phyloP scores from a whole-genome alignment of 495 filamentous ascomycete genomes.

The Umbilicaria muhlenbergii region DNA sequence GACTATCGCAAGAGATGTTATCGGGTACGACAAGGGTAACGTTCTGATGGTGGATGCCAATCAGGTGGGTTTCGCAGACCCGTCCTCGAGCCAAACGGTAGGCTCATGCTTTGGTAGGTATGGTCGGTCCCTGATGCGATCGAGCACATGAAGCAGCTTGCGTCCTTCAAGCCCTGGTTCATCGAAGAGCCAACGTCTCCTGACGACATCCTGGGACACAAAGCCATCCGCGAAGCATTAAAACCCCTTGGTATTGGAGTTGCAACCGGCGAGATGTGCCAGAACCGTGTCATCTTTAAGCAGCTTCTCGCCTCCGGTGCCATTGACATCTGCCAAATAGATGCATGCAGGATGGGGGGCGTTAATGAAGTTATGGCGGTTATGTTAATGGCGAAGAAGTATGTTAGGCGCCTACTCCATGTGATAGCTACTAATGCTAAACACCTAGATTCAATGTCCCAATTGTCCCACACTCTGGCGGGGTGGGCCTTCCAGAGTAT shows the following conservation, averaged over 20 bases:
- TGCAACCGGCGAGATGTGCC: conserved; percentile 92
- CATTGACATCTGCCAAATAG: conserved; percentile 79
- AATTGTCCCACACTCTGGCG: conserved; percentile 78
- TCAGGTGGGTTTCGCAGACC: conserved; percentile 34
- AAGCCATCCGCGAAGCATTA: conserved; percentile 66
- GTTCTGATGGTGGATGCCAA: conserved; percentile 93
- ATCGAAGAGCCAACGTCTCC: conserved; percentile 95
- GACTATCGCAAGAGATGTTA: conserved; percentile 59
- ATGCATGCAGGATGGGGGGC: conserved; percentile 82
- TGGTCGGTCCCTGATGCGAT: conserved; percentile 91
- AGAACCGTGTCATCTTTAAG: conserved; percentile 91
- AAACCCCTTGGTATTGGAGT: conserved; percentile 63
- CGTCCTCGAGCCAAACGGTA: neutral
- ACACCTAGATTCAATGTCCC: conserved; percentile 40
- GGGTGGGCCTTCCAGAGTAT: conserved; percentile 85
- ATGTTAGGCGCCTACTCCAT: neutral
- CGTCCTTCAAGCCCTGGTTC: conserved; percentile 85
- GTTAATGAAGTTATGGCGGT: conserved; percentile 89
- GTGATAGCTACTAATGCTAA: neutral
- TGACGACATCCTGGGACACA: conserved; percentile 83
- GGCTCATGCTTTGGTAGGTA: conserved; percentile 25
- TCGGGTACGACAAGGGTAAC: conserved; percentile 77
- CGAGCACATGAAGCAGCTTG: conserved; percentile 68
- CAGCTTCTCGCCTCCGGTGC: conserved; percentile 66
- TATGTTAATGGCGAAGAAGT: conserved; percentile 80